Percentiles rank a stretch among this genome's conserved stretches.
Conservation (phyloP, 2,329 filamentous ascomycete species). For the Chaetomium globosum region DNA sequence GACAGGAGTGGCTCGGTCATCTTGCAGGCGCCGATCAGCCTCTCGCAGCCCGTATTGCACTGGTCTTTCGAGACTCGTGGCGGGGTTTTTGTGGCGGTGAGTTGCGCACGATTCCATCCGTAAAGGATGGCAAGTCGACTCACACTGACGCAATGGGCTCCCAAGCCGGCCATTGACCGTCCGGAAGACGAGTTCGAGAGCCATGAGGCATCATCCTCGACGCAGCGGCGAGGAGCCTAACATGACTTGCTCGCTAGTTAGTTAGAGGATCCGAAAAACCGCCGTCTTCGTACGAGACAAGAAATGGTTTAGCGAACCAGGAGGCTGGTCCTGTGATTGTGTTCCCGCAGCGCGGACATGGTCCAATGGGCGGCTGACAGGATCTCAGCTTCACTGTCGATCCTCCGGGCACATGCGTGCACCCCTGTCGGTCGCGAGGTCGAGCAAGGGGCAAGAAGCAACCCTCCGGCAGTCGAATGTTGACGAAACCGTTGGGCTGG, state of each 20-base stretch:
- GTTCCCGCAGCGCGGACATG: conserved; percentile 8
- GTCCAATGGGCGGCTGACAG: conserved; percentile 13
- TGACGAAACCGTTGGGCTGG: conserved; percentile 9
- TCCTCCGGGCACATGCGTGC: conserved; percentile 15
- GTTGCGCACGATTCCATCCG: not conserved
- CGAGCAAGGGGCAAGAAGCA: not conserved
- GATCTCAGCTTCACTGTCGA: conserved; percentile 9
- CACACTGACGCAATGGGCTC: conserved; percentile 1
- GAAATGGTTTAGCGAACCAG: conserved; percentile 11
- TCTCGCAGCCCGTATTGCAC: conserved; percentile 5
- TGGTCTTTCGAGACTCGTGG: conserved; percentile 1
- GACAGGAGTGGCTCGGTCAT: conserved; percentile 18
- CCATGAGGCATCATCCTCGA: not conserved
- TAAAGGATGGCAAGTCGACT: not conserved
- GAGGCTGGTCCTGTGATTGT: conserved; percentile 5
- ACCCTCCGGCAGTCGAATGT: not conserved
- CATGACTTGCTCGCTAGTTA: not conserved
- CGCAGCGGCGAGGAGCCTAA: not conserved
- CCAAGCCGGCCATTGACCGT: not conserved
- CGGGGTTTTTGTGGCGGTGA: conserved; percentile 19
- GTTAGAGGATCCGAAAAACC: conserved; percentile 1
- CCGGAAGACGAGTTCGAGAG: no score
- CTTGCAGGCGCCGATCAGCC: conserved; percentile 12
- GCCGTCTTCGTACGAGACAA: not conserved
- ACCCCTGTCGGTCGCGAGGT: conserved; percentile 10